A percentile compares a stretch with the other conserved stretches of the same genome.
Evolutionary conservation across 2,329 filamentous ascomycete genomes (phyloP).

Genomic region (Thyridium curvatum): DNA sequence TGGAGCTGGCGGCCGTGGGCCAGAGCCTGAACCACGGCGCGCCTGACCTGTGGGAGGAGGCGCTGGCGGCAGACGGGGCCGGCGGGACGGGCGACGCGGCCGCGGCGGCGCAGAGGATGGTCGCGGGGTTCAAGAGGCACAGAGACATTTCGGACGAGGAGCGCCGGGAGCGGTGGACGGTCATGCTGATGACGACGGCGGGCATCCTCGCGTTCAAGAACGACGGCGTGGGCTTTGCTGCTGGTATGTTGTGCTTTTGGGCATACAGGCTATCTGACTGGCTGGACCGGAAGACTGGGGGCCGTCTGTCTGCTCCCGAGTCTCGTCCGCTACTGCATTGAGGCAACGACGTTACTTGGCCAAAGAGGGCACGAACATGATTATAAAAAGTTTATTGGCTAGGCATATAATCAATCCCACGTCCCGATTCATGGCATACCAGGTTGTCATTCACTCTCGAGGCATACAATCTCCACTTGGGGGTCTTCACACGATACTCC

Average conservation of each 20-base stretch:
- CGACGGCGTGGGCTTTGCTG: constrained; percentile 79
- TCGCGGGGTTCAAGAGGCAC: constrained; percentile 27
- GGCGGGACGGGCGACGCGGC: constrained; percentile 12
- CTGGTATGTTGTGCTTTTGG: constrained; percentile 74
- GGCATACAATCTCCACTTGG: background rate
- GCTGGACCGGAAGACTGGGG: constrained; percentile 19
- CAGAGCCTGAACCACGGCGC: constrained; percentile 74
- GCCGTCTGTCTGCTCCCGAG: constrained; percentile 13
- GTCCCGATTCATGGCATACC: too few relatives aligned
- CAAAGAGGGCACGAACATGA: background rate
- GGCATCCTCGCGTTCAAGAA: constrained; percentile 82
- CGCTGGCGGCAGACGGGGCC: constrained; percentile 17
- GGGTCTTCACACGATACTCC: constrained; percentile 16
- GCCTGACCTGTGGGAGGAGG: constrained; percentile 53
- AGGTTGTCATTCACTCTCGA: too few relatives aligned
- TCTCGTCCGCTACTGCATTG: constrained; percentile 19
- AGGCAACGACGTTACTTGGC: background rate
- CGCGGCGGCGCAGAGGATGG: constrained; percentile 11
- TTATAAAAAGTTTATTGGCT: too few relatives aligned
- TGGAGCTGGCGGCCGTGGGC: constrained; percentile 82
- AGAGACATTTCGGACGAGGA: constrained; percentile 59
- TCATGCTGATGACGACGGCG: constrained; percentile 85
- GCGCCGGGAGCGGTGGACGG: constrained; percentile 70
- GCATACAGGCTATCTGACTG: constrained; percentile 47
- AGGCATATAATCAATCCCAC: background rate